Percentiles rank a stretch among this genome's conserved stretches.
phyloP scores from a whole-genome alignment of 2,329 filamentous ascomycete genomes.

The Xylariaceae sp. region DNA sequence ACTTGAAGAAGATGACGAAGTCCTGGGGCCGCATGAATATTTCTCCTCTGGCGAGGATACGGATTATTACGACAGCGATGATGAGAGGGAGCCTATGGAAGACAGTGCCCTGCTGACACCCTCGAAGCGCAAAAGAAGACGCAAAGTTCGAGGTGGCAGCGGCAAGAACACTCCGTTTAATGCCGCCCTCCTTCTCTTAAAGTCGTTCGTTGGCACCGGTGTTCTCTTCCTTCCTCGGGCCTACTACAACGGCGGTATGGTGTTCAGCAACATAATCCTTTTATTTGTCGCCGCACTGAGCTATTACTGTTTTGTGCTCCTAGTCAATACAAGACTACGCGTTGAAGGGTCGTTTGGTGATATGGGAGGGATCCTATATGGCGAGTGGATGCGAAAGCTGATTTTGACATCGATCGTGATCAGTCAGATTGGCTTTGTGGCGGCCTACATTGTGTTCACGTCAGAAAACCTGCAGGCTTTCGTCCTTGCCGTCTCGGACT shows the following conservation, averaged over 20 bases:
- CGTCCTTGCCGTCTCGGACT: slow-evolving; percentile 84
- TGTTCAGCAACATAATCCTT: slow-evolving; percentile 92
- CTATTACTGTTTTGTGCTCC: slow-evolving; percentile 95
- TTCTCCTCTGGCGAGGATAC: slow-evolving; percentile 75
- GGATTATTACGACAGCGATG: slow-evolving; percentile 52
- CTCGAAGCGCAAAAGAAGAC: slow-evolving; percentile 68
- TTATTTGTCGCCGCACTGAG: slow-evolving; percentile 79
- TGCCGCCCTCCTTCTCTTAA: slow-evolving; percentile 81
- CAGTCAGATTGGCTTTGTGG: slow-evolving; percentile 91
- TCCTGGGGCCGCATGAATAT: slow-evolving; percentile 80
- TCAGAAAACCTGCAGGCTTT: slow-evolving; percentile 95
- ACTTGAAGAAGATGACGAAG: slow-evolving; percentile 93
- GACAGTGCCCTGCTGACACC: slow-evolving; percentile 77
- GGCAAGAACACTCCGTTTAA: slow-evolving; percentile 76
- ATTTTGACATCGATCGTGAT: slow-evolving; percentile 92
- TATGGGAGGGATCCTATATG: slow-evolving; percentile 88
- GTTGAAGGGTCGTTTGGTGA: slow-evolving; percentile 96
- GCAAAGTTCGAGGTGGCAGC: slow-evolving; percentile 67
- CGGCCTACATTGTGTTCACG: slow-evolving; percentile 95
- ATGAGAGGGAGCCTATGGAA: slow-evolving; percentile 78
- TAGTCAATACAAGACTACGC: slow-evolving; percentile 80
- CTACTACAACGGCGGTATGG: slow-evolving; percentile 94
- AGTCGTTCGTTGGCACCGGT: slow-evolving; percentile 96
- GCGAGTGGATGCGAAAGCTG: slow-evolving; percentile 79
- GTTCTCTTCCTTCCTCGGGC: slow-evolving; percentile 90